Evolutionary conservation across 1,139 yeast species (phyloP).

Genomic region (Hanseniaspora sp.): DNA sequence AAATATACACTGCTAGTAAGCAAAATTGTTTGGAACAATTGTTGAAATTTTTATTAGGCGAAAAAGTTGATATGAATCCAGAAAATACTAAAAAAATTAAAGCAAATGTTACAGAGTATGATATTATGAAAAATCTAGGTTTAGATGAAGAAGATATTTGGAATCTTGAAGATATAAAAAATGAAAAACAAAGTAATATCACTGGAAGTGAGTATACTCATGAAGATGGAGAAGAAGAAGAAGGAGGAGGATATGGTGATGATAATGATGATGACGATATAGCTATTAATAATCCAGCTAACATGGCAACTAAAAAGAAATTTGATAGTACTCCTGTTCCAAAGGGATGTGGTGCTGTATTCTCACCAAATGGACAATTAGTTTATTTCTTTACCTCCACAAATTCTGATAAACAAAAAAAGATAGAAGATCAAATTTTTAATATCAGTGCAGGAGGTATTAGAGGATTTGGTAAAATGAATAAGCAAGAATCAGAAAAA

Average conservation of each 20-base stretch:
- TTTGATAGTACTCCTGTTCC: slow-evolving; percentile 84
- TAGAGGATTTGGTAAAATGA: slow-evolving; percentile 31
- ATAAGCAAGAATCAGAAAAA: slow-evolving; percentile 18
- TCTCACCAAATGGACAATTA: slow-evolving; percentile 70
- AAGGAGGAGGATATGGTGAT: slow-evolving; percentile 24
- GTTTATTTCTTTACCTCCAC: slow-evolving; percentile 65
- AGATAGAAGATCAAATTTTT: slow-evolving; percentile 24
- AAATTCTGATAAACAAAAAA: slow-evolving; percentile 30
- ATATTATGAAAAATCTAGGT: slow-evolving; percentile 16
- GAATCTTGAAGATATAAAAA: slow-evolving; percentile 20
- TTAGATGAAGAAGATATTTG: slow-evolving; percentile 15
- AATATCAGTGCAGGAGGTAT: slow-evolving; percentile 38
- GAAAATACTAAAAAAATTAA: slow-evolving; percentile 15
- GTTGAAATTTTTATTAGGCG: slow-evolving; percentile 70
- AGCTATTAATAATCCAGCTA: slow-evolving; percentile 5
- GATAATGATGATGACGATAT: slow-evolving; percentile 24
- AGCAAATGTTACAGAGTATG: slow-evolving; percentile 15
- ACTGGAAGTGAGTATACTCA: slow-evolving; percentile 20
- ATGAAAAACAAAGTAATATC: slow-evolving; percentile 18
- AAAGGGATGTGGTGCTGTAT: slow-evolving; percentile 82
- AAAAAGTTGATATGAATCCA: slow-evolving; percentile 41
- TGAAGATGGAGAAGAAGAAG: slow-evolving; percentile 19
- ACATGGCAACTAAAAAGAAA: slow-evolving; percentile 22
- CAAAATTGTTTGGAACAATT: slow-evolving; percentile 73
- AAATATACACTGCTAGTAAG: slow-evolving; percentile 45